These are phyloP conservation scores for Plantago coronopus DNA, from an alignment of 305 asterid species.

Conservation along the genomic window DNA sequence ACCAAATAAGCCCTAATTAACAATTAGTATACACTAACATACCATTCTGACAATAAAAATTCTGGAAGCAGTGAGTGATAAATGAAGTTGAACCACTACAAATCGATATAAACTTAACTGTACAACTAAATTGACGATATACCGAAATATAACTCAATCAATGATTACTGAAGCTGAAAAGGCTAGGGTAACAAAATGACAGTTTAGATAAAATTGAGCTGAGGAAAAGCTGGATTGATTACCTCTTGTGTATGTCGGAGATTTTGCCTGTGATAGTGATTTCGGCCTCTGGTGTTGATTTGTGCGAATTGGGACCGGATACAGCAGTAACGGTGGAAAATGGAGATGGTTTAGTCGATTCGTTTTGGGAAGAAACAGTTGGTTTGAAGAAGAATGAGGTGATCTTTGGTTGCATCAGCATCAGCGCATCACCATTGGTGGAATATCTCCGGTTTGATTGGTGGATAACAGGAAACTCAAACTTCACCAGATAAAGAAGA, in stretches of 20 bases:
- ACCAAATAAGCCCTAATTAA: neutral
- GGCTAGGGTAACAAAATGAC: neutral
- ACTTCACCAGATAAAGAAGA: too few relatives aligned
- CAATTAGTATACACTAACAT: too few relatives aligned
- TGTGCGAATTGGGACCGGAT: constrained; percentile 15
- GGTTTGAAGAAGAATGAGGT: constrained; percentile 57
- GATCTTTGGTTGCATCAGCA: constrained; percentile 53
- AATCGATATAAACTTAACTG: too few relatives aligned
- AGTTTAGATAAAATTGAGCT: neutral
- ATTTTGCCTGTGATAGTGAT: constrained; percentile 35
- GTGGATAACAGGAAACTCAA: too few relatives aligned
- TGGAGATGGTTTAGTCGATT: constrained; percentile 27
- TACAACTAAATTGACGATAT: neutral
- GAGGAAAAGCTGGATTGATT: neutral
- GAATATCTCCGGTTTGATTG: too few relatives aligned
- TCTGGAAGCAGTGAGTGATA: too few relatives aligned
- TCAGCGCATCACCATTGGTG: too few relatives aligned
- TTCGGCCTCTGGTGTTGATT: constrained; percentile 27
- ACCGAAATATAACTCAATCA: neutral
- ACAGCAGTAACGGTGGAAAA: constrained; percentile 5
- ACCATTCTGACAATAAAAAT: too few relatives aligned
- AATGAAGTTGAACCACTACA: too few relatives aligned
- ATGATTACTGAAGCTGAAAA: neutral
- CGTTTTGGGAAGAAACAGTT: constrained; percentile 18
- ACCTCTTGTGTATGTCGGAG: constrained; percentile 28